Base-by-base conservation (phyloP, 192 early-diverging fungal species). In the Entrophospora sp. region DNA sequence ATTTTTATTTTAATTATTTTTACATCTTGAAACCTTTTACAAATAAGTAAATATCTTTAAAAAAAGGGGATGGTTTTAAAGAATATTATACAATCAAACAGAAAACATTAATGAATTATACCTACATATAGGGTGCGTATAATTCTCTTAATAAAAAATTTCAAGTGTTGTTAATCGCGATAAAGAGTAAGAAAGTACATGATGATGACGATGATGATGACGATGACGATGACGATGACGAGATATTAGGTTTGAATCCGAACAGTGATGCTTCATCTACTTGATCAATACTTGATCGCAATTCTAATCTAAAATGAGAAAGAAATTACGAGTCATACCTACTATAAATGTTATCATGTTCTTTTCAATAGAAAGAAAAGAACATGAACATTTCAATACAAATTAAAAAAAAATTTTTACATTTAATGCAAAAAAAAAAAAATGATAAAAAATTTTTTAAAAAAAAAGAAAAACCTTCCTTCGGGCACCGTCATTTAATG, bases 271-370 rank as follows among this genome's bases (percentile, higher is more conserved):
- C 55, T 57, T 31, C 34, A 57, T 57, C 55, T 36, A 57, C 31
- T 32, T n/a, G n/a, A n/a, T n/a, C n/a, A 36, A 36, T 18, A 57
- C 31, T 57, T 57, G 55, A 57, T n/a, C 55, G 55, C 55, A 57
- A 57, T 57, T 57, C 55, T 57, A 28, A 57, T 57, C 55, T 57
- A 18, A 22, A 57, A 28, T 57, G 20, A 57, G 55, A 57, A 57
- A 57, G 55, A 57, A 57, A 57, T 57, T 57, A 57, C 55, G 28
- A 57, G 55, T 57, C 55, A 57, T 57, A 57, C 31, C 32, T 34
- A 57, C 55, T 57, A 35, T n/a, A n/a, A n/a, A n/a, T n/a, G 32
- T 36, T 57, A 18, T 36, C 34, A 34, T 30, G 37, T 34, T 35
- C 32, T 34, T 28, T 57, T 36, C 8, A 32, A 20, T 22, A 57